These are phyloP conservation scores for Trichoderma hamatum DNA, from an alignment of 2,329 filamentous ascomycete genomes.

Conservation along the genomic window DNA sequence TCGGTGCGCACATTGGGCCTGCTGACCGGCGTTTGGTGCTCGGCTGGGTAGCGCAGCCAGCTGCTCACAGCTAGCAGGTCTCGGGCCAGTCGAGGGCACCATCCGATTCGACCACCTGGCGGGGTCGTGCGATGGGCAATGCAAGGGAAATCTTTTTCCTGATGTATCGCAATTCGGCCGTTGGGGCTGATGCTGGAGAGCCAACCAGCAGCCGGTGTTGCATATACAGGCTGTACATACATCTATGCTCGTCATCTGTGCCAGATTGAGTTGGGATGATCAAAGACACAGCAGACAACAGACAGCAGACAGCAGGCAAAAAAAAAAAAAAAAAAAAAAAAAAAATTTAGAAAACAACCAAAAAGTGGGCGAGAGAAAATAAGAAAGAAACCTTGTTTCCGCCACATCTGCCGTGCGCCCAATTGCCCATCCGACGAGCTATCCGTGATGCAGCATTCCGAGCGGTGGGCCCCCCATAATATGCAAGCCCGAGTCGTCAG, in stretches of 20 bases:
- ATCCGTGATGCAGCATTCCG: slow-evolving; percentile 9
- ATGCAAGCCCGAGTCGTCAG: slow-evolving; percentile 1
- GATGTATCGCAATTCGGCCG: not conserved
- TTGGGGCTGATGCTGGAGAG: not conserved
- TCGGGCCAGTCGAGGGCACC: not conserved
- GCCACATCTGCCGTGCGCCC: not conserved
- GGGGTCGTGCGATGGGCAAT: not conserved
- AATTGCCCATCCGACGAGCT: not conserved
- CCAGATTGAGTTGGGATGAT: not conserved
- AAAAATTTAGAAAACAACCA: not conserved
- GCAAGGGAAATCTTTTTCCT: slow-evolving; percentile 22
- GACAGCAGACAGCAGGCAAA: not conserved
- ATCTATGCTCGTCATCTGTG: not conserved
- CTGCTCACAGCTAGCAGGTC: slow-evolving; percentile 13
- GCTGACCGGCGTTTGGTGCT: slow-evolving; percentile 19
- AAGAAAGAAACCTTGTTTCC: not conserved
- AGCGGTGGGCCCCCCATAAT: slow-evolving; percentile 1
- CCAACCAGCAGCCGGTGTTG: not conserved
- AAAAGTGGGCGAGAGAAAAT: not conserved
- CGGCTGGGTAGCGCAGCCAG: not conserved
- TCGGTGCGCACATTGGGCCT: not conserved
- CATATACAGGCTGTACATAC: not conserved
- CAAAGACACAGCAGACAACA: not conserved
- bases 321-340: too few species aligned
- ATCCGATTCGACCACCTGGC: slow-evolving; percentile 25